Evolutionary conservation across 345 rosid species (phyloP).

Genomic region (Noccaea bulbosa): DNA sequence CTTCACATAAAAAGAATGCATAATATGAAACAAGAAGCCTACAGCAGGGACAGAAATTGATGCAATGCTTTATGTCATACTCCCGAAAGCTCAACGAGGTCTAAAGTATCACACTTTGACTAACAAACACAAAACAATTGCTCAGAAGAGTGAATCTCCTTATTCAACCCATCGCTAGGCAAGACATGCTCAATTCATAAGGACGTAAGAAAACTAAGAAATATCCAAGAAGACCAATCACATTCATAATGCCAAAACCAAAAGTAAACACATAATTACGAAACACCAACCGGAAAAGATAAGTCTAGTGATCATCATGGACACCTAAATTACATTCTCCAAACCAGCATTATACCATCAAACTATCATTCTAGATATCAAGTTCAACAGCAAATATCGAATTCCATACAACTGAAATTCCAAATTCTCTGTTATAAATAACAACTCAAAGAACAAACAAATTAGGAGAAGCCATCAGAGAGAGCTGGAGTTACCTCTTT

Average conservation of each 20-base stretch:
- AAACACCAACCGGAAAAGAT: neutral
- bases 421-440: neutral
- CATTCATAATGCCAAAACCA: slow-evolving; percentile 13
- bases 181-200: slow-evolving; percentile 8
- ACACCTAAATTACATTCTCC: slow-evolving; percentile 2
- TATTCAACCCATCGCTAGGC: neutral
- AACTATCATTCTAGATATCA: slow-evolving; percentile 11
- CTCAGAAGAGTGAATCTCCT: neutral
- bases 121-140: slow-evolving; percentile 25
- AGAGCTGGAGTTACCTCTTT: slow-evolving; percentile 62
- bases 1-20: neutral
- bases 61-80: neutral
- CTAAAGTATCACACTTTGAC: neutral
- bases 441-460: neutral
- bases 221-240: neutral
- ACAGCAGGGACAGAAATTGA: neutral
- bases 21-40: slow-evolving; percentile 17
- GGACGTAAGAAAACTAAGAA: neutral
- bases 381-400: neutral
- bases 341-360: slow-evolving; percentile 8
- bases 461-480: neutral
- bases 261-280: neutral
- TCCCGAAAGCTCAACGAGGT: neutral
- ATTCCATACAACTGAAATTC: neutral
- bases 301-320: slow-evolving; percentile 11